Evolutionary conservation across 208 protist species (phyloP).

Genomic region (Phytomonas sp.): DNA sequence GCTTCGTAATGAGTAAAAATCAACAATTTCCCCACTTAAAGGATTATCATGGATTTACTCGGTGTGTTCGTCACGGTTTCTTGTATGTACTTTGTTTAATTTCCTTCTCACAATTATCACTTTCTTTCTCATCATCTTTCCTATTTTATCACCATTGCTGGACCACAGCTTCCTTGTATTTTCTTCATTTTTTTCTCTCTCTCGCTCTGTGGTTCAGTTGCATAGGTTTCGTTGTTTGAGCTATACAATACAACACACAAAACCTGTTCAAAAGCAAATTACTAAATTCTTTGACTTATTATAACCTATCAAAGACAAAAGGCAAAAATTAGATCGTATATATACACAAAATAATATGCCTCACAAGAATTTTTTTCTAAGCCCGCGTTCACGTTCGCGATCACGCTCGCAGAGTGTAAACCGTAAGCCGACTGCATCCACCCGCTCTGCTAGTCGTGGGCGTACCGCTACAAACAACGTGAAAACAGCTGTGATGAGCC

Average conservation of each 20-base stretch:
- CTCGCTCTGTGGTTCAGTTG: neutral
- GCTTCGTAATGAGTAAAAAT: neutral
- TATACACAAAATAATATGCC: constrained; percentile 20
- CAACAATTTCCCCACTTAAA: neutral
- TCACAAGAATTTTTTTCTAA: constrained; percentile 19
- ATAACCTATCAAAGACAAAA: constrained; percentile 3
- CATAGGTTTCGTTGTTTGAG: neutral
- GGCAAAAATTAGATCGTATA: neutral
- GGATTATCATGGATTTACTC: neutral
- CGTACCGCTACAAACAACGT: neutral
- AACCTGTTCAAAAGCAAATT: neutral
- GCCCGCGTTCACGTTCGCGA: constrained; percentile 27
- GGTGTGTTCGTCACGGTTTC: neutral
- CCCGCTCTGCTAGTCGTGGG: constrained; percentile 4
- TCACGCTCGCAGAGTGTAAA: constrained; percentile 20
- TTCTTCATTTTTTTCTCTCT: neutral
- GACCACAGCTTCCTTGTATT: neutral
- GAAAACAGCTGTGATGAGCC: constrained; percentile 14
- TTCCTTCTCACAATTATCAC: neutral
- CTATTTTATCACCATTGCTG: neutral
- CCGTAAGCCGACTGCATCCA: constrained; percentile 4
- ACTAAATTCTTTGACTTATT: neutral
- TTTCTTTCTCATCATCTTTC: neutral
- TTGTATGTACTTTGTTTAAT: neutral
- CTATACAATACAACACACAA: neutral